Evolutionary conservation across 192 early-diverging fungal genomes (phyloP), one percentile per base, ranked within the genome.

Genomic region (Podila horticola): DNA sequence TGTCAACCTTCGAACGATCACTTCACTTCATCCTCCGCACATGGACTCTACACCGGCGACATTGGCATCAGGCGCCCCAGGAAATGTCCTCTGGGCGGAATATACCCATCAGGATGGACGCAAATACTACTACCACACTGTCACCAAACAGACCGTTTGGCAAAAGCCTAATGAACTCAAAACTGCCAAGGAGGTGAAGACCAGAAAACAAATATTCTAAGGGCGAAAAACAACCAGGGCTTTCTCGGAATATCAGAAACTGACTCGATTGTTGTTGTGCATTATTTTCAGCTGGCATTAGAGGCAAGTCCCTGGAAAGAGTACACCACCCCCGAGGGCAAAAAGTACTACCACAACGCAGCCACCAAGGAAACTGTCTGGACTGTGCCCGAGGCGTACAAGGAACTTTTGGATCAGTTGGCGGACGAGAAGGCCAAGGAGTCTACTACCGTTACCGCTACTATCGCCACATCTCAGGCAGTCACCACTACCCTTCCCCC

Each of bases 151-250:
- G 62, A 97, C 92, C 33, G 91, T 89, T 2, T 99, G 97, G 97
- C 94, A 99, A 61, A 98, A 97, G 79, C 97, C 97, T 20, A 92
- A 96, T 66, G 95, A 93, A 72, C 84, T 97, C 7, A 94, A 95
- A 79, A 93, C 95, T 2, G 88, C 90, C 22, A 92, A 90, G 71
- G 93, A 93, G 77, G 84, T 76, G 5, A 36, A 11, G 34, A 36
- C 5, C 2, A 31, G 3, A 81, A 29, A 3, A 38, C 0, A 15
- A 45, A 45, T 15, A 45, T 2, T 1, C 15, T 17, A 12, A 45
- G 41, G 41, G 13, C 41, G 2, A 15, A 45, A 45, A 45, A 45
- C 15, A 45, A 12, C n/a, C n/a, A n/a, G n/a, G 2, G 3, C 12
- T 1, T 45, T 45, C 41, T 45, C 41, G 41, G 41, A 13, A 45